These are phyloP conservation scores for Aspergillus chevalieri DNA, from an alignment of 2,329 filamentous ascomycete genomes.

Conservation along the genomic window DNA sequence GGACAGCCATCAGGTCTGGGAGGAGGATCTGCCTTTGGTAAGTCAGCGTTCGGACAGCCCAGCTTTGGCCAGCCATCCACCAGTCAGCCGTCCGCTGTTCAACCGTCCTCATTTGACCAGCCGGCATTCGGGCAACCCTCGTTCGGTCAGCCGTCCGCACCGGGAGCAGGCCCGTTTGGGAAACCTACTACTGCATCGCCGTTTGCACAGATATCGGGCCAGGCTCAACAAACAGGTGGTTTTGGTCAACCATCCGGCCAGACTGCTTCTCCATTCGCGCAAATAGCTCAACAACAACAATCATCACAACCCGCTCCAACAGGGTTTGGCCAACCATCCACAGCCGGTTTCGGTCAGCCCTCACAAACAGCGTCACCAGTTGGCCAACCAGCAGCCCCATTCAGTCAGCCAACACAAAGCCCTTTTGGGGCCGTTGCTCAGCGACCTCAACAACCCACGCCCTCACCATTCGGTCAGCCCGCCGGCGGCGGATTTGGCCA, in stretches of 20 bases:
- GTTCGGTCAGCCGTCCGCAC: constrained; percentile 20
- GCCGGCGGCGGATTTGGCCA: constrained; percentile 14
- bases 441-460: constrained; percentile 31
- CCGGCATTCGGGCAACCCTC: constrained; percentile 19
- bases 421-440: constrained; percentile 25
- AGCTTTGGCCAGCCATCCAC: constrained; percentile 39
- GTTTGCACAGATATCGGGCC: constrained; percentile 40
- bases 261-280: constrained; percentile 28
- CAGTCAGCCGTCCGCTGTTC: constrained; percentile 22
- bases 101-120: constrained; percentile 28
- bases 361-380: constrained; percentile 15
- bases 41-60: constrained; percentile 28
- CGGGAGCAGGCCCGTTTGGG: constrained; percentile 28
- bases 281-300: constrained; percentile 28
- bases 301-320: constrained; percentile 25
- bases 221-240: constrained; percentile 20
- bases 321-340: constrained; percentile 23
- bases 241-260: constrained; percentile 20
- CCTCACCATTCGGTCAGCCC: constrained; percentile 27
- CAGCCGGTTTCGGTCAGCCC: constrained; percentile 31
- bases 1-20: constrained; percentile 31
- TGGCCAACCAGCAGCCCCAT: constrained; percentile 30
- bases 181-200: constrained; percentile 30
- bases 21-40: constrained; percentile 13
- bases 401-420: constrained; percentile 28